phyloP scores from a whole-genome alignment of 2,329 filamentous ascomycete genomes.

The Byssoonygena ceratinophila region DNA sequence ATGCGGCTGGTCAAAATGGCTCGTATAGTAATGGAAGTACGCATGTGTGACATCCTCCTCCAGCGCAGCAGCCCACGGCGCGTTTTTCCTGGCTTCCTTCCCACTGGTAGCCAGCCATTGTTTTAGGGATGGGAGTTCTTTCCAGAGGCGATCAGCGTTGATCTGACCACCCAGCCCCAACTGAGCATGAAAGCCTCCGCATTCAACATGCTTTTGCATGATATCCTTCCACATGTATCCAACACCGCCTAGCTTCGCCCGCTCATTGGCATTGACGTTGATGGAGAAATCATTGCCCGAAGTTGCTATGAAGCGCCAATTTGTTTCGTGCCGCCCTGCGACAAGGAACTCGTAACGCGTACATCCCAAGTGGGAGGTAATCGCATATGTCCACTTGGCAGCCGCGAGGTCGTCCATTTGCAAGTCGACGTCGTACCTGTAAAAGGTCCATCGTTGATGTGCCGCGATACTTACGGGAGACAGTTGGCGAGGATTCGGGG shows the following conservation, averaged over 20 bases:
- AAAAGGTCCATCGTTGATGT: slow-evolving; percentile 91
- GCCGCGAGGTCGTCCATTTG: slow-evolving; percentile 70
- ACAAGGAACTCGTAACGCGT: slow-evolving; percentile 97
- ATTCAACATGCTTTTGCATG: slow-evolving; percentile 91
- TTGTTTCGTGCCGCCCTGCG: slow-evolving; percentile 76
- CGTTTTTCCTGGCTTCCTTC: slow-evolving; percentile 82
- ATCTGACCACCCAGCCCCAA: slow-evolving; percentile 89
- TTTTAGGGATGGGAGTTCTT: slow-evolving; percentile 82
- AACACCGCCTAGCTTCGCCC: slow-evolving; percentile 73
- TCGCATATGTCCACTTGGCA: slow-evolving; percentile 93
- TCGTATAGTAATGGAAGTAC: slow-evolving; percentile 98
- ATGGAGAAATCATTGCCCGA: slow-evolving; percentile 93
- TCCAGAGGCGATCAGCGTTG: slow-evolving; percentile 91
- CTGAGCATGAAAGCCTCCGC: slow-evolving; percentile 89
- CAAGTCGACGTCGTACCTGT: slow-evolving; percentile 83
- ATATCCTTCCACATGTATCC: slow-evolving; percentile 99
- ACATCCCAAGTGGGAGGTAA: slow-evolving; percentile 91
- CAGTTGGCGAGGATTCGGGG: slow-evolving; percentile 81
- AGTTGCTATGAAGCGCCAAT: slow-evolving; percentile 92
- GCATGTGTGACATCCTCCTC: slow-evolving; percentile 93
- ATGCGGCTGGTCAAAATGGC: slow-evolving; percentile 94
- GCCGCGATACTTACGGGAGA: slow-evolving; percentile 71
- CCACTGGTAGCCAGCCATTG: slow-evolving; percentile 92
- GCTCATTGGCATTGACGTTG: slow-evolving; percentile 74
- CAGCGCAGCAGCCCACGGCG: slow-evolving; percentile 83